Base-by-base conservation (phyloP, 306 rosid genomes). In the Medicago lupulina region DNA sequence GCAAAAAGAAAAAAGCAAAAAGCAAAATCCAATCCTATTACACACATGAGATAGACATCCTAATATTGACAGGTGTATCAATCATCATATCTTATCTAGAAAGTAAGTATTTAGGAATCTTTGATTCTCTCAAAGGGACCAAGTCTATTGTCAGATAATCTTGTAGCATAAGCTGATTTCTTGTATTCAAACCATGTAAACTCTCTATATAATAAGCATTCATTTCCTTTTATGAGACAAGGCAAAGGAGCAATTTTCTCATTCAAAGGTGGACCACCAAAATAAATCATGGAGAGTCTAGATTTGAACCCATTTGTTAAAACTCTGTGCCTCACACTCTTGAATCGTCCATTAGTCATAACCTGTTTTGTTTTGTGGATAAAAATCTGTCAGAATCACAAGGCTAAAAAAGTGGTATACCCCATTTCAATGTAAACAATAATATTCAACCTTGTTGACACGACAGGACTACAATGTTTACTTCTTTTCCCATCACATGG, bases 171-270 rank as follows among this genome's bases (percentile, higher is more conserved):
- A 51, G 86, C 92, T 31, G 87, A 78, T 51, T 53, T 86, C 70
- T 92, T 90, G 83, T 87, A 90, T 79, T 92, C 96, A 49, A 84
- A 83, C 97, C 97, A 92, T 14, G 97, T 88, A 38, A 92, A 92
- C 80, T 92, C 92, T 77, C 82, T 86, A 86, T 92, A 92, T 71
- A 92, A 79, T 84, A 92, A 90, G 81, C 87, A 88, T 64, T 86
- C 86, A 9, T 90, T 92, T 50, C 79, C 90, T 72, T 83, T 63
- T 83, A 87, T 83, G 5, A 92, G 83, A 31, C 82, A 86, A 18
- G 89, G 86, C 76, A 93, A 81, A 15, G 98, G 96, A 2, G 92
- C 90, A 75, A 93, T 90, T 76, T 80, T 93, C 73, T 89, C 83
- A 67, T 82, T 83, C 76, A 86, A 58, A 1, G 96, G 91, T 50